Evolutionary conservation across 2,329 filamentous ascomycete genomes (phyloP).

Genomic region (Aplosporella prunicola): DNA sequence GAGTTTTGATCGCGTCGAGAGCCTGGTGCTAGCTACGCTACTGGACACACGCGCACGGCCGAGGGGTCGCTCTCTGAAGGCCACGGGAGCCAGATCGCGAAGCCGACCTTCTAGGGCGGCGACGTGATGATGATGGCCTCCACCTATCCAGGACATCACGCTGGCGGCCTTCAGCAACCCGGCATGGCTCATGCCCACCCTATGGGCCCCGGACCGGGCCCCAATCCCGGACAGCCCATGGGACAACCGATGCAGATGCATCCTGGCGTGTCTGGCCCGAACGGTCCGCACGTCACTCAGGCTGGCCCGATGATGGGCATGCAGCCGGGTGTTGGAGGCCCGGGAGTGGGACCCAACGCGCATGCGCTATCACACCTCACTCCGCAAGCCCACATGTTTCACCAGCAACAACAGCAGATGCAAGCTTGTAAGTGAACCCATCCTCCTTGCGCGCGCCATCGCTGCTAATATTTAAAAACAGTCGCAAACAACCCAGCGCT

Average conservation of each 20-base stretch:
- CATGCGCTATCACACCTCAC: constrained; percentile 66
- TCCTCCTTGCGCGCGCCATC: background rate
- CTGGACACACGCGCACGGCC: background rate
- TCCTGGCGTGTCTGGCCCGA: constrained; percentile 63
- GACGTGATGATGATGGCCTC: constrained; percentile 55
- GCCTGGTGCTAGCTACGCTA: no score
- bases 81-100: constrained; percentile 5
- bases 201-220: constrained; percentile 55
- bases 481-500: constrained; percentile 26
- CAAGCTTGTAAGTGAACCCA: constrained; percentile 5
- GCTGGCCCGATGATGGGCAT: constrained; percentile 66
- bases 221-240: constrained; percentile 62
- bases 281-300: constrained; percentile 61
- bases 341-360: constrained; percentile 49
- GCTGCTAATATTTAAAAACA: background rate
- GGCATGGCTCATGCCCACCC: constrained; percentile 56
- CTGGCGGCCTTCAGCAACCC: constrained; percentile 62
- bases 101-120: constrained; percentile 2
- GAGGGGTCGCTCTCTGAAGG: constrained; percentile 5
- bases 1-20: no score
- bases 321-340: constrained; percentile 55
- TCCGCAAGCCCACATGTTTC: constrained; percentile 50
- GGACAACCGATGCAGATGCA: constrained; percentile 63
- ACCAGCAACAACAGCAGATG: constrained; percentile 32
- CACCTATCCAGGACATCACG: constrained; percentile 59